phyloP scores from a whole-genome alignment of 768 basidiomycete genomes.

The Leucocoprinus birnbaumii region DNA sequence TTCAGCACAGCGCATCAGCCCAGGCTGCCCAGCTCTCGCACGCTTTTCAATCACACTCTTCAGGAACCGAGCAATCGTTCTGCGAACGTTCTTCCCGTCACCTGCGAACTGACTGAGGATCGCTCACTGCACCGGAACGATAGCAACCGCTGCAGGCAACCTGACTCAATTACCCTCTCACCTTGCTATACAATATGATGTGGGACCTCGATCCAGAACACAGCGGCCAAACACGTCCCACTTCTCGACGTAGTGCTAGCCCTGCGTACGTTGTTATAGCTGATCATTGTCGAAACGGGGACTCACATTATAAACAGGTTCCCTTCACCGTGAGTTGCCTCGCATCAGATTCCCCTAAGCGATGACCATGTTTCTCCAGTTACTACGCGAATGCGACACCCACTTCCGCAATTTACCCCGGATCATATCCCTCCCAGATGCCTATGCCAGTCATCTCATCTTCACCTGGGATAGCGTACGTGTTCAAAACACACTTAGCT shows the following conservation, averaged over 20 bases:
- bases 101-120: no score
- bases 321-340: conserved; percentile 24
- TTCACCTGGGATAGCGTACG: conserved; percentile 2
- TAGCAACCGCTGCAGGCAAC: no score
- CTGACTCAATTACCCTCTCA: no score
- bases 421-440: conserved; percentile 5
- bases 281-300: not conserved
- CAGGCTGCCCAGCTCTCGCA: no score
- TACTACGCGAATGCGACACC: not conserved
- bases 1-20: no score
- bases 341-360: no score
- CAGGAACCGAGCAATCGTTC: no score
- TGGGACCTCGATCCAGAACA: conserved; percentile 31
- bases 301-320: conserved; percentile 19
- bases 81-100: no score
- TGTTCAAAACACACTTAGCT: not conserved
- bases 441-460: conserved; percentile 12
- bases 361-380: not conserved
- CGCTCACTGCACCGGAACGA: no score
- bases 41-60: no score
- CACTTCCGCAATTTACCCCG: conserved; percentile 7
- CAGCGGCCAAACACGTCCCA: conserved; percentile 22
- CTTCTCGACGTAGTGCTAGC: conserved; percentile 23
- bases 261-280: conserved; percentile 24
- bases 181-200: conserved; percentile 30